Percentiles rank a stretch among this genome's conserved stretches.
These are phyloP conservation scores for Tolypocladium endophyticum DNA, from an alignment of 2,329 filamentous ascomycete species.

Conservation along the genomic window DNA sequence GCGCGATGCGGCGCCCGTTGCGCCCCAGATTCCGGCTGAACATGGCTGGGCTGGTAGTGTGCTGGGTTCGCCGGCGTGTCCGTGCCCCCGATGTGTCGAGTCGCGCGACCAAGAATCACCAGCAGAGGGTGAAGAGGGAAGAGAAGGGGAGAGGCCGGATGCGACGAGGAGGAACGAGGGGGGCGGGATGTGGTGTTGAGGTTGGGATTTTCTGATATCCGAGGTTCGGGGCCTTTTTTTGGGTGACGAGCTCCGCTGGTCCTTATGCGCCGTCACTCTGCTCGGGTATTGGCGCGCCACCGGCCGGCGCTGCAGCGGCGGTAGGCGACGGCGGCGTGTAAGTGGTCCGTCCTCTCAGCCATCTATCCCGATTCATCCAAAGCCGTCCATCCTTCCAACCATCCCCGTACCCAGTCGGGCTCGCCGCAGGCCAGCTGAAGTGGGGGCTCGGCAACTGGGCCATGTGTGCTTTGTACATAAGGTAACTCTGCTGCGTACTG, in stretches of 20 bases:
- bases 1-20: constrained; percentile 12
- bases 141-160: background rate
- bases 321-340: background rate
- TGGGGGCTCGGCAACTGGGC: background rate
- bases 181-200: background rate
- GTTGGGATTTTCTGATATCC: background rate
- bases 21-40: constrained; percentile 14
- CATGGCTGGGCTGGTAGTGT: constrained; percentile 3
- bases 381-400: background rate
- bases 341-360: background rate
- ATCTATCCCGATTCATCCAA: background rate
- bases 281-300: background rate
- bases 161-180: background rate
- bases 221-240: background rate
- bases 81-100: background rate
- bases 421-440: background rate
- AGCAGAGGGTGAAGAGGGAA: background rate
- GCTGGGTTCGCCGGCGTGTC: background rate
- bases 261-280: background rate
- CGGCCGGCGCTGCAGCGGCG: background rate
- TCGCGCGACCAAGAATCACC: background rate
- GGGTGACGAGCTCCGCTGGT: background rate
- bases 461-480: too few relatives aligned
- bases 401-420: background rate
- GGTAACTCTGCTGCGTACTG: too few relatives aligned